Evolutionary conservation across 441 rosid genomes (phyloP), one percentile per base, ranked within the genome.

Genomic region (Corymbia citriodora): DNA sequence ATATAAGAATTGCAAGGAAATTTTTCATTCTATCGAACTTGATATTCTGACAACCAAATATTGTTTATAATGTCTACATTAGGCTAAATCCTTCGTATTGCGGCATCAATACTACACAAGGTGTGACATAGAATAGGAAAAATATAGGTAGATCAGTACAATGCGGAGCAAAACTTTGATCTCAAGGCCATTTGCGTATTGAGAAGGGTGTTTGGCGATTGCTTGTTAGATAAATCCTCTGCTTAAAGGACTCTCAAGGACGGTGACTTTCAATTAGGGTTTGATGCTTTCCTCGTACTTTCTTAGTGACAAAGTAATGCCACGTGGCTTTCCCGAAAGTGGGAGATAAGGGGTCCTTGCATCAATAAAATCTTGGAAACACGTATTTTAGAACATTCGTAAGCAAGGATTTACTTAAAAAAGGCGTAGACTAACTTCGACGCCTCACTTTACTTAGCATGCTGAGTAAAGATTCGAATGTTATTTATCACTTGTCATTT

Each of bases 401-500:
- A 1, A 21, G 29, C 52, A 0, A 74, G 3, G 16, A 74, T 23
- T 21, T 40, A 40, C 50, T 11, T 74, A 6, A 40, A 40, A 74
- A 74, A 5, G 29, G 14, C 2, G 1, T 1, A 2, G 2, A 21
- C 16, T 3, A 10, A 10, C 3, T 74, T 74, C 1, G 8, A 12
- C 5, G 6, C 25, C 1, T 21, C 40, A 21, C 1, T 0, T 0
- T 40, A 74, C 17, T 2, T 14, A 1, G 0, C 45, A 40, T 40
- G 3, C 17, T 7, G 4, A 13, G 8, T 23, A 16, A 4, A 4
- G 23, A 40, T 10, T 21, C 1, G 15, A 21, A 31, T 9, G 8
- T 8, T 16, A 31, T 15, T 68, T 16, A 15, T 31, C 17, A 4
- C 21, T 0, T 8, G 2, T 15, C 7, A 16, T 8, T n/a, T 68